Conservation (phyloP, 495 filamentous ascomycete species). For the Astrothelium macrocarpum region DNA sequence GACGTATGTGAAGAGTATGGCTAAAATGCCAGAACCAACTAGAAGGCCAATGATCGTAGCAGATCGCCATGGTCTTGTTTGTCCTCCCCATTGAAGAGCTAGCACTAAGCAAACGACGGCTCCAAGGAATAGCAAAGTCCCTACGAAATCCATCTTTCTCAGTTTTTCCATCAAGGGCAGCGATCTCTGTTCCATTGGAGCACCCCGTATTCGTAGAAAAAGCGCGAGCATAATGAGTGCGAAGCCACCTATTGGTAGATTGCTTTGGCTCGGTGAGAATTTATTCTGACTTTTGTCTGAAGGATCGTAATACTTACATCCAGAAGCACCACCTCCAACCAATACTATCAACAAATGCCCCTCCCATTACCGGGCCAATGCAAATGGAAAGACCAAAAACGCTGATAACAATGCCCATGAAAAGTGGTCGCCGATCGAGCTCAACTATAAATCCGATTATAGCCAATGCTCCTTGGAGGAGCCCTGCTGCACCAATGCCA, state of each 20-base stretch:
- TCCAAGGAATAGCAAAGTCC: conserved; percentile 43
- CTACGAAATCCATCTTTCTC: conserved; percentile 43
- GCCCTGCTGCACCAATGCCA: conserved; percentile 28
- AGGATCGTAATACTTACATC: not conserved
- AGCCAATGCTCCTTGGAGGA: conserved; percentile 25
- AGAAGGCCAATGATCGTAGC: conserved; percentile 32
- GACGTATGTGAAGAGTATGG: conserved; percentile 39
- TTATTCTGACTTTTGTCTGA: conserved; percentile 34
- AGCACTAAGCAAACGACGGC: conserved; percentile 48
- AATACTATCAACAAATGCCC: conserved; percentile 29
- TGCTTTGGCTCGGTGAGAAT: conserved; percentile 72
- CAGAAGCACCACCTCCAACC: conserved; percentile 59
- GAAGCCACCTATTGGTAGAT: conserved; percentile 51
- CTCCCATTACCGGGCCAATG: conserved; percentile 27
- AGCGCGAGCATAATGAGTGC: conserved; percentile 50
- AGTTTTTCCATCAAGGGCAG: conserved; percentile 2
- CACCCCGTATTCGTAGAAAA: conserved; percentile 41
- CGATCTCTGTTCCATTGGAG: conserved; percentile 22
- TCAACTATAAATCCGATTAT: conserved; percentile 27
- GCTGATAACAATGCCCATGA: conserved; percentile 25
- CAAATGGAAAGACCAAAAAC: conserved; percentile 27
- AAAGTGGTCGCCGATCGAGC: conserved; percentile 21
- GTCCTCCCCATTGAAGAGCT: conserved; percentile 56
- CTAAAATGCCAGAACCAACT: conserved; percentile 39
- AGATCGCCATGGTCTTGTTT: conserved; percentile 43